Base-by-base conservation (phyloP, 1,284 basidiomycete species). In the Cryptococcus deneoformans region DNA sequence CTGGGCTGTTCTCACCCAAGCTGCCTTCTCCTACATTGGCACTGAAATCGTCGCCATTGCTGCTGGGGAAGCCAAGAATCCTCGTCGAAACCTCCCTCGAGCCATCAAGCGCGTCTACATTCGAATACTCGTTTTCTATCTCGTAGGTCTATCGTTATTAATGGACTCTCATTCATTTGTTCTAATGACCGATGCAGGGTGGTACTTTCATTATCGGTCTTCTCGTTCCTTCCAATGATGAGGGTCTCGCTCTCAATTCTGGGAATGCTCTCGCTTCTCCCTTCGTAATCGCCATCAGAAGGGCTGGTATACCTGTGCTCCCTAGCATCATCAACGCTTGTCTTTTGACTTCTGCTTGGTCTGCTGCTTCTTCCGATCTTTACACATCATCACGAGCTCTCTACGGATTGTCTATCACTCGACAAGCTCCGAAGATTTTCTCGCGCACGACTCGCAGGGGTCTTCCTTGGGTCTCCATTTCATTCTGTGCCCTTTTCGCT, bases 91-190 rank as follows among this genome's bases (percentile, higher is more conserved):
- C 66, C 86, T 93, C 56, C 82, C 86, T 43, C 87, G 86, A 68
- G 90, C 90, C 2, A 86, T 88, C 76, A 82, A 83, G 58, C 81
- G 87, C 47, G 88, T 92, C 34, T 89, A 87, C 75, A 79, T 86
- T 64, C 86, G 88, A 68, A 90, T 94, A 64, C 80, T 80, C 37
- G 65, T 83, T 59, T 82, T 93, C 73, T 93, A 92, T 79, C 85
- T 90, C 65, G 16, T 44, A 11, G 8, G 10, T 12, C 43, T 44
- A n/a, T 16, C 43, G 10, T 24, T 44, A 11, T 12, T 7, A 8
- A n/a, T 16, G 43, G 87, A 62, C 88, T 92, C 59, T 79, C 76
- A 6, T 61, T 82, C 58, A 80, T 92, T 70, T 90, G 90, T 73
- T 83, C 89, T 29, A 29, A 29, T 29, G 29, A 4, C 29, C 29